phyloP scores from a whole-genome alignment of 1,284 basidiomycete species.

The Spongiforma sp. region DNA sequence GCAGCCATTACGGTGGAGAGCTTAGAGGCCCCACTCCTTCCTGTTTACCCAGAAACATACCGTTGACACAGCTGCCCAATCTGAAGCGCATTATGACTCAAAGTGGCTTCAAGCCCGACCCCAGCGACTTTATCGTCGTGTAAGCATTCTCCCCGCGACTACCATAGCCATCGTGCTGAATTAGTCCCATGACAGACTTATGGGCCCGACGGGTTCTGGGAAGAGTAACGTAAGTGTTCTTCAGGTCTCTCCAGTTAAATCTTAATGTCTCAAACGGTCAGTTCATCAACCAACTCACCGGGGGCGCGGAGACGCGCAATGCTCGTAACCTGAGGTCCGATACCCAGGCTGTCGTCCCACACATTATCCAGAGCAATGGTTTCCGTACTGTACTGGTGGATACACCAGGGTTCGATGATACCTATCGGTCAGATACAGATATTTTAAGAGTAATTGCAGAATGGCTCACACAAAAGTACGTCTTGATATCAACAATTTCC shows the following conservation, averaged over 20 bases:
- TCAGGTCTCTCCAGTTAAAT: neutral
- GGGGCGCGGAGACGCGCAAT: neutral
- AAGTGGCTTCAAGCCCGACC: neutral
- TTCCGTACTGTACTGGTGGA: neutral
- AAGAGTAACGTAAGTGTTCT: slow-evolving; percentile 10
- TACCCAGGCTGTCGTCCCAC: neutral
- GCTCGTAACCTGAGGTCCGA: neutral
- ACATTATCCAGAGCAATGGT: neutral
- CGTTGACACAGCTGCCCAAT: neutral
- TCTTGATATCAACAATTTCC: neutral
- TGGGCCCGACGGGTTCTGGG: slow-evolving; percentile 19
- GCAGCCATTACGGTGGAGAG: neutral
- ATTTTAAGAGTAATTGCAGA: neutral
- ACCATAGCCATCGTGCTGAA: neutral
- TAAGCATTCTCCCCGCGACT: neutral
- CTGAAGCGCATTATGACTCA: neutral
- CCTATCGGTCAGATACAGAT: neutral
- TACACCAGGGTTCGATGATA: neutral
- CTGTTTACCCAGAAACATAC: neutral
- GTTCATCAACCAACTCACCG: slow-evolving; percentile 8
- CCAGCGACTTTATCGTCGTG: slow-evolving; percentile 9
- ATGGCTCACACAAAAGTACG: neutral
- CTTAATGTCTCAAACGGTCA: neutral
- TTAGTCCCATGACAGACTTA: slow-evolving; percentile 5
- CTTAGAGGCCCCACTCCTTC: neutral